Conservation (phyloP, 2,329 filamentous ascomycete genomes). For the Uncinocarpus reesii region DNA sequence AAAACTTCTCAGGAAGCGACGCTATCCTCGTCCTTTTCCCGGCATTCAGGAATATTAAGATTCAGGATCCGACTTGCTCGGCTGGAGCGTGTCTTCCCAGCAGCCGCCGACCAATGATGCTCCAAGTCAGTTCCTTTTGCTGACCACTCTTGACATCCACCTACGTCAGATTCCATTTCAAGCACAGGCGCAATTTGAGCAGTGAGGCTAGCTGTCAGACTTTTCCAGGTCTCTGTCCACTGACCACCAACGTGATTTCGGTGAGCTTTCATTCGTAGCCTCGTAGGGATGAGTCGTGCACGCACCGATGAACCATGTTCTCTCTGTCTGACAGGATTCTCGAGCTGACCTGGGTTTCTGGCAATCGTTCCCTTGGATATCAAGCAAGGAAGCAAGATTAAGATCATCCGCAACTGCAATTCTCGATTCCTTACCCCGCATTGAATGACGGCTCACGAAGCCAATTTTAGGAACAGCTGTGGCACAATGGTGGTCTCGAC, state of each 20-base stretch:
- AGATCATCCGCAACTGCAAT: neutral
- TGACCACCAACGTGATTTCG: constrained; percentile 4
- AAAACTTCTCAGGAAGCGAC: too few relatives aligned
- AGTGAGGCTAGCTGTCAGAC: constrained; percentile 6
- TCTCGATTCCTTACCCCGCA: constrained; percentile 1
- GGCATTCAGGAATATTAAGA: neutral
- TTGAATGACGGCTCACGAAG: neutral
- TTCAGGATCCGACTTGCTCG: neutral
- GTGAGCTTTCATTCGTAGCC: constrained; percentile 3
- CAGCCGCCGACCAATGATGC: neutral
- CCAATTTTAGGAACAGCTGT: too few relatives aligned
- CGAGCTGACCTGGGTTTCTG: too few relatives aligned
- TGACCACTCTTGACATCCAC: neutral
- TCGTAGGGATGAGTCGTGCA: constrained; percentile 9
- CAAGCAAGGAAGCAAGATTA: neutral
- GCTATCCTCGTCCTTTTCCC: neutral
- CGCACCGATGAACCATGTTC: constrained; percentile 5
- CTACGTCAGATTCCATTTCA: constrained; percentile 5
- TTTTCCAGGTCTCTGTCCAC: neutral
- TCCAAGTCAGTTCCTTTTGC: neutral
- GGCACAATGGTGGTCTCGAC: too few relatives aligned
- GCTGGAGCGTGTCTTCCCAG: neutral
- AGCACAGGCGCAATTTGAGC: neutral
- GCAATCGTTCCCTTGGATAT: too few relatives aligned
- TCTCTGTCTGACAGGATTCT: too few relatives aligned